Evolutionary conservation across 148 eudicot genomes (phyloP), one percentile per base, ranked within the genome.

Genomic region (Diospyros kaki): DNA sequence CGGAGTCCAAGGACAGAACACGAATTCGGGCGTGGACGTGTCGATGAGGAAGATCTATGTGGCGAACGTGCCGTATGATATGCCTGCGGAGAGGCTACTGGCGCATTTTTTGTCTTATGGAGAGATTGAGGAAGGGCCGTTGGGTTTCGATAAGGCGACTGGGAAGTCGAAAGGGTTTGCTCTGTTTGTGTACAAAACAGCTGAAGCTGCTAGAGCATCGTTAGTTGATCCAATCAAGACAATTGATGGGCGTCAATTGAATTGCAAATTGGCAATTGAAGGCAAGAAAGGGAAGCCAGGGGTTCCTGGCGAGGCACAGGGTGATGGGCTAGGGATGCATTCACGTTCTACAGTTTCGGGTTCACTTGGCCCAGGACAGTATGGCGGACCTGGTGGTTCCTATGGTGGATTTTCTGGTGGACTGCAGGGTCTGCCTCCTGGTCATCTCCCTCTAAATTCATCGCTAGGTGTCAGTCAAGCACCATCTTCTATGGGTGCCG

Each of bases 91-190:
- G 74, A 85, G 87, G 75, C 64, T 92, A 67, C 55, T 92, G 68
- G 78, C 81, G 14, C 75, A 83, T 43, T 92, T 92, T 70, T 44
- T 79, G 17, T 68, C 80, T 9, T 92, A 80, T 56, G 97, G 97
- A 13, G 93, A 90, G 79, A 80, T 88, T 9, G 97, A 92, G 77
- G 91, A 90, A 56, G 97, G 97, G 48, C 97, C 97, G 0, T 73
- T 92, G 50, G 97, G 97, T 58, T 88, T 84, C 13, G 95, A 92
- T 82, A 92, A 88, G 90, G 83, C 81, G 28, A 90, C 93, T 0
- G 97, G 95, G 60, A 92, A 90, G 78, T 83, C 87, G 0, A 90
- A 81, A 61, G 97, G 97, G 61, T 92, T 81, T 73, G 95, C 93
- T 1, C 61, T 90, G 81, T 90, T 92, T 78, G 95, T 92, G 60